Evolutionary conservation across 352 stramenopile species (phyloP), one percentile per base, ranked within the genome.

Genomic region (Phytophthora chlamydospora): DNA sequence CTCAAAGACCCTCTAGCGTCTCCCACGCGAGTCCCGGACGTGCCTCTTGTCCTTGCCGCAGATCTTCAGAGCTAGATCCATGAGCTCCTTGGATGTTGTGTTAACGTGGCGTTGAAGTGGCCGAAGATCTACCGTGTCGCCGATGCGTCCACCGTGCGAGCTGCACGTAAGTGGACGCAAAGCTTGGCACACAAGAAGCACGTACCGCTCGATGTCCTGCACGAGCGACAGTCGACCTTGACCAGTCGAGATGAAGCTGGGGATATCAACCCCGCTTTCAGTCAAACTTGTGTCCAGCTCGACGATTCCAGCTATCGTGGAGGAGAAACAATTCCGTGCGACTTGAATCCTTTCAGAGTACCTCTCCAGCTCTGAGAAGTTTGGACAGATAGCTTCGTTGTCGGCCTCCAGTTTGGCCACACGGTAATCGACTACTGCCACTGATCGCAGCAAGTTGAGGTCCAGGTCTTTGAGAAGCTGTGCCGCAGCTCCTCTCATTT

Each of bases 391-490:
- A 11, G 14, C 21, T 16, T 34, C 24, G 14, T 43, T 42, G 6
- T 31, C 27, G 17, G 17, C 2, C 31, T 43, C 8, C 10, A 59
- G 29, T 16, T 31, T 32, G 36, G 40, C 19, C 32, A 50, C 39
- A 34, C 51, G 41, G 33, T 38, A 59, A 36, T 39, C 51, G 19
- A 52, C 31, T 44, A 51, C 51, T 27, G 51, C 40, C 32, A 59
- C 40, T 32, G 51, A 59, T 19, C 51, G 40, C 8, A 59, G 19
- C 10, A 59, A 42, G 13, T 51, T 59, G 13, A 59, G 14, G 32
- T 59, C 51, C 40, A 59, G 14, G 8, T 58, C 38, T 21, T 55
- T 60, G 11, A 59, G 40, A 17, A 59, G 17, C 31, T 59, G 51
- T 16, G 40, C 39, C 11, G 19, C 9, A 32, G 9, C 13, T 10